A percentile compares a stretch with the other conserved stretches of the same genome.
phyloP scores from a whole-genome alignment of 768 basidiomycete species.

The Porpolomopsis calyptriformis region DNA sequence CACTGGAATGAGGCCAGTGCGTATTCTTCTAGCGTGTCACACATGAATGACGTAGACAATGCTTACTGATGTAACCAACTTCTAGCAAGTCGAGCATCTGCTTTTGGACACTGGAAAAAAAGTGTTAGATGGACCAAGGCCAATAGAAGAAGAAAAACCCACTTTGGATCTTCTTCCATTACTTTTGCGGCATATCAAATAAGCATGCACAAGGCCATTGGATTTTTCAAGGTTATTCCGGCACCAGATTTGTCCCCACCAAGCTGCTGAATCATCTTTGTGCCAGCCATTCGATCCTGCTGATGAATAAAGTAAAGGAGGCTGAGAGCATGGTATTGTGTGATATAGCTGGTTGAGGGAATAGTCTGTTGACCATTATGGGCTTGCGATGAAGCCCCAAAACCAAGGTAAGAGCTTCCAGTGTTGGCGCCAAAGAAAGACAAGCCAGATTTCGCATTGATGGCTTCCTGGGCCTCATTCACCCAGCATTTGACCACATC shows the following conservation, averaged over 20 bases:
- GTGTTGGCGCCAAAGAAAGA: conserved; percentile 51
- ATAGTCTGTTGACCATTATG: conserved; percentile 60
- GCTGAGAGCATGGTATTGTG: conserved; percentile 95
- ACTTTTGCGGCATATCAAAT: conserved; percentile 98
- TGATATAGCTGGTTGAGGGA: conserved; percentile 82
- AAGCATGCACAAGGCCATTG: conserved; percentile 97
- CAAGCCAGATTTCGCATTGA: conserved; percentile 73
- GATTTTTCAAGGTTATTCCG: conserved; percentile 80
- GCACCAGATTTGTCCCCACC: conserved; percentile 80
- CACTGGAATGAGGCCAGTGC: conserved; percentile 80
- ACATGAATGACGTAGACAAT: conserved; percentile 90
- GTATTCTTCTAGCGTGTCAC: conserved; percentile 68
- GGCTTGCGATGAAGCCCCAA: conserved; percentile 45
- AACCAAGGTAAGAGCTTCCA: conserved; percentile 61
- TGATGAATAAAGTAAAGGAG: conserved; percentile 90
- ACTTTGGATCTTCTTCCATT: conserved; percentile 99
- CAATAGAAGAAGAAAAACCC: conserved; percentile 24
- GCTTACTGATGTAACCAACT: conserved; percentile 78
- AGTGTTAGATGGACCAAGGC: neutral
- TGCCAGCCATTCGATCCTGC: conserved; percentile 97
- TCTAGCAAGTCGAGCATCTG: conserved; percentile 93
- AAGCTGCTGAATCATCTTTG: conserved; percentile 98
- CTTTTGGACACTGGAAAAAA: conserved; percentile 58
- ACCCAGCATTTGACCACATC: conserved; percentile 98
- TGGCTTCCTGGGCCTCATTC: conserved; percentile 97